Base-by-base conservation (phyloP, 2,329 filamentous ascomycete genomes). In the Aspergillus pseudoglaucus region DNA sequence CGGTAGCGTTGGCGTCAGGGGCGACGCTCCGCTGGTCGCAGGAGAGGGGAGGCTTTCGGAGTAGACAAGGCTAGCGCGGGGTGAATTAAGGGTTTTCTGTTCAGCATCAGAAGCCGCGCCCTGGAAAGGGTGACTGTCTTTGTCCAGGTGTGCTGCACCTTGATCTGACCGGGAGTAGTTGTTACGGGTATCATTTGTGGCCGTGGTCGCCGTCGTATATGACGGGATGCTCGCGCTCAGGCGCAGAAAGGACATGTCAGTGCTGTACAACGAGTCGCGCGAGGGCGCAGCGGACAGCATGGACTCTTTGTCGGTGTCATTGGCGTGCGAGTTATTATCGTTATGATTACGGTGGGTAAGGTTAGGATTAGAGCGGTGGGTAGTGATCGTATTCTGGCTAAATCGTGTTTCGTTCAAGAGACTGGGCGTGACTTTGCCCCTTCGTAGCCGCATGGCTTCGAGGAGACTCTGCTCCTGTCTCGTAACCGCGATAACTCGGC, bases 381-480 rank as follows among this genome's bases (percentile, higher is more conserved):
- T 18, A 18, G 33, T n/a, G 33, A n/a, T 35, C 14, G 33, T 35
- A 3, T n/a, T 17, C 15, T 39, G 37, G 17, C 15, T 39, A 14
- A 49, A 49, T 14, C 51, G 49, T 12, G 53, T 22, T 45, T 60
- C 59, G 8, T 64, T 54, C 52, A 64, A 66, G 22, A 74, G 63
- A 51, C 67, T 68, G 17, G 73, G 67, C 3, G 70, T 69, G 56
- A 77, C 71, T 35, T 66, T 69, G 44, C 74, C 73, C 52, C 73
- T 67, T 42, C 75, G 75, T 45, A 68, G 62, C 46, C 76, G 67
- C 61, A 79, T 72, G 2, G 75, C 73, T 54, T 75, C 75, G 3
- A 79, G 61, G 1, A 79, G 64, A 37, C 71, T 66, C 51, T 78
- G 74, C 59, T 79, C 76, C 57, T 78, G 75, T 47, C 73, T 65